Percentiles rank a stretch among this genome's conserved stretches.
Conservation (phyloP, 805 yeast genomes). For the Wickerhamomyces chambardii region DNA sequence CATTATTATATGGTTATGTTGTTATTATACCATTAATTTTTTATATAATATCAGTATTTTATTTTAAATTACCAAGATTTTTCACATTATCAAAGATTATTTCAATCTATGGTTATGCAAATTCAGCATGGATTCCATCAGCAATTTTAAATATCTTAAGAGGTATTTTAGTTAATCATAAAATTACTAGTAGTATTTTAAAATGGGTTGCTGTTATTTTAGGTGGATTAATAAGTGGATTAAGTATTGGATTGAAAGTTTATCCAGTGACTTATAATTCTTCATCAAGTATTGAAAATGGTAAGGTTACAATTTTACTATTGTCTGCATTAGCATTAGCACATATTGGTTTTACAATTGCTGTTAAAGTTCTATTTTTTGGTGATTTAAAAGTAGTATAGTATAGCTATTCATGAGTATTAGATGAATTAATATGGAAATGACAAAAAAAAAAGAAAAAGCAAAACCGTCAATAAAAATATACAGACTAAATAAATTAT, state of each 20-base stretch:
- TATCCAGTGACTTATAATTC: slow-evolving; percentile 28
- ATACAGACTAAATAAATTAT: no score
- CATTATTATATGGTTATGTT: slow-evolving; percentile 70
- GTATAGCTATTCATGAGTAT: no score
- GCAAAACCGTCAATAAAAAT: no score
- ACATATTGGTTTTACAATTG: slow-evolving; percentile 51
- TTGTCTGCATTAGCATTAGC: slow-evolving; percentile 32
- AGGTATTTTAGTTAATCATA: slow-evolving; percentile 39
- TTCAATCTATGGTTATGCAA: slow-evolving; percentile 80
- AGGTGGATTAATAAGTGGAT: slow-evolving; percentile 57
- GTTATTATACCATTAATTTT: slow-evolving; percentile 50
- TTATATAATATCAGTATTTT: slow-evolving; percentile 42
- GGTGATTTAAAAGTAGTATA: slow-evolving; percentile 24
- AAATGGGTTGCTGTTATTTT: slow-evolving; percentile 55
- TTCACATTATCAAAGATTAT: slow-evolving; percentile 49
- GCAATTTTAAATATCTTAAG: slow-evolving; percentile 52
- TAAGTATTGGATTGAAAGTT: slow-evolving; percentile 38
- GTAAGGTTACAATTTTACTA: slow-evolving; percentile 26
- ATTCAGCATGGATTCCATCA: slow-evolving; percentile 79
- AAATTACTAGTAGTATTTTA: slow-evolving; percentile 33
- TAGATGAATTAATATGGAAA: no score
- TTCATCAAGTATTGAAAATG: slow-evolving; percentile 24
- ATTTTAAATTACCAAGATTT: slow-evolving; percentile 40
- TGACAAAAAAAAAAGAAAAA: no score
- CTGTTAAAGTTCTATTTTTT: slow-evolving; percentile 61